Conservation (phyloP, 345 rosid species). For the Aurinia saxatilis region DNA sequence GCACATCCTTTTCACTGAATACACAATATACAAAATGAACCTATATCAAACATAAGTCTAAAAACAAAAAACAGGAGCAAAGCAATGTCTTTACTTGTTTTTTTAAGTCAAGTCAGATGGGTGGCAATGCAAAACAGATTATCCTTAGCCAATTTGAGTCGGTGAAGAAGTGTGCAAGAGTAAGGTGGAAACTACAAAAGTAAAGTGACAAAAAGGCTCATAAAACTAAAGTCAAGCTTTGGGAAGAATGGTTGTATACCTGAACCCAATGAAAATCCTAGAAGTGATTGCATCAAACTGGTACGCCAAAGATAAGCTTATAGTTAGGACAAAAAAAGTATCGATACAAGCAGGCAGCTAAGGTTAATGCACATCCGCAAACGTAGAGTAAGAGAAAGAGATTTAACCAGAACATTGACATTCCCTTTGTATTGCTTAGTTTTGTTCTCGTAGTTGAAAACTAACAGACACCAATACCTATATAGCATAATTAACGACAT, state of each 20-base stretch:
- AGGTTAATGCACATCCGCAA: not conserved
- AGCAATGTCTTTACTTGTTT: no score
- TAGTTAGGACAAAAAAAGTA: not conserved
- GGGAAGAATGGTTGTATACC: conserved; percentile 35
- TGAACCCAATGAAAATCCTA: conserved; percentile 75
- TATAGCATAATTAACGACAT: not conserved
- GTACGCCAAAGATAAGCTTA: not conserved
- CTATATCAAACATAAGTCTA: no score
- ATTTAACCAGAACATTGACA: conserved; percentile 32
- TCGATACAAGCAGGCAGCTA: not conserved
- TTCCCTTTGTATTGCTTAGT: conserved; percentile 32
- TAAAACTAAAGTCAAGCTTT: not conserved
- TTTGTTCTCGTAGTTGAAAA: conserved; percentile 25
- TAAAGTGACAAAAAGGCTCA: not conserved
- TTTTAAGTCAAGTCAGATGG: not conserved
- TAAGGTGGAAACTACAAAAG: conserved; percentile 2
- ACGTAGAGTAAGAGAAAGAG: conserved; percentile 3
- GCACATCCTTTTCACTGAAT: no score
- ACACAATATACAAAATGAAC: no score
- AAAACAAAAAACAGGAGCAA: no score
- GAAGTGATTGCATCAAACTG: conserved; percentile 47
- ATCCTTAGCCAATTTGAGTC: not conserved
- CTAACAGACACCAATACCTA: conserved; percentile 38
- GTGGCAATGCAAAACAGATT: not conserved
- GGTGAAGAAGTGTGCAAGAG: not conserved